Base-by-base conservation (phyloP, 352 stramenopile species). In the Pythium guiyangense region DNA sequence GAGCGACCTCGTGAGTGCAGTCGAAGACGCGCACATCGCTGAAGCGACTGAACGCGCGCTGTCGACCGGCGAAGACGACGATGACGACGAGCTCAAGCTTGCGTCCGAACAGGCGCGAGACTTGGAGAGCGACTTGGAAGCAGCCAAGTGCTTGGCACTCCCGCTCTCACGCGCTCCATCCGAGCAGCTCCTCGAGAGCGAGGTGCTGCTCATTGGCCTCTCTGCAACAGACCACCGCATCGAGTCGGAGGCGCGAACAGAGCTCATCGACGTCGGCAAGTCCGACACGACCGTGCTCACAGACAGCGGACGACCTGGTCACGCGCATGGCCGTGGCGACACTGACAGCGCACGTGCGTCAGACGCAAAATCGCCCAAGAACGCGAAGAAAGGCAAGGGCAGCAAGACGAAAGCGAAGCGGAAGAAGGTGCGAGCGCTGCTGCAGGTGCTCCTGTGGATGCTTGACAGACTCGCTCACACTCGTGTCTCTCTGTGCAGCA, bases 231-330 rank as follows among this genome's bases (percentile, higher is more conserved):
- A n/a, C n/a, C n/a, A 54, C 5, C 54, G 48, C 27, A 49, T 67
- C 20, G 61, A 64, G 12, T 76, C 70, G 0, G 55, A 57, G 15
- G 20, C 54, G 8, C 54, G 58, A 6, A 70, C 66, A 0, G 66
- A 74, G 18, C 27, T 69, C 11, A 68, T 62, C 0, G 68, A 77
- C 40, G 40, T 49, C 9, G 47, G 34, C 45, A 77, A 74, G 37
- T 62, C 68, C 18, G 66, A 73, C 12, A 73, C 62, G 11, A 66
- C 15, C 17, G 48, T 56, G 14, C 8, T 62, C 14, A 12, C 8
- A 18, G 17, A 22, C 14, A 12, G 2, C 26, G 34, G 15, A 12
- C 48, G 46, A 49, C 42, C 40, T 14, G 37, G 26, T 14, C 26
- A 64, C 17, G 35, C 50, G 27, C 39, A 37, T 39, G 52, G 54